Percentiles rank a stretch among this genome's conserved stretches.
Conservation (phyloP, 805 yeast species). For the Jamesozyma piceae region DNA sequence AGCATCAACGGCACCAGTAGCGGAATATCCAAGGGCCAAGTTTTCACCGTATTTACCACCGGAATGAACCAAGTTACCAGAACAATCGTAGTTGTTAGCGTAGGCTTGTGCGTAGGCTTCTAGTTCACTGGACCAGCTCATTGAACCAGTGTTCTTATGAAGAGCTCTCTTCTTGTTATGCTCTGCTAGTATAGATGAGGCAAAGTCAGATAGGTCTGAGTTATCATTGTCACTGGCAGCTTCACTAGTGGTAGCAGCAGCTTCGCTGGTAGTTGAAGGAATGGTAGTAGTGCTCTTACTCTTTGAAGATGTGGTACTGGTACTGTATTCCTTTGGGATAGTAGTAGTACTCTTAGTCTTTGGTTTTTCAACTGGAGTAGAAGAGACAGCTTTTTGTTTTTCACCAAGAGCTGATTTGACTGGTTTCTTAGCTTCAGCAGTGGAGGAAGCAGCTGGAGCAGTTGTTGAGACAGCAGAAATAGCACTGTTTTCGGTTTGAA, state of each 20-base stretch:
- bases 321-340: neutral
- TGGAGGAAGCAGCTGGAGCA: slow-evolving; percentile 6
- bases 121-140: slow-evolving; percentile 42
- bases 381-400: slow-evolving; percentile 6
- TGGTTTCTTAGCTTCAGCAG: slow-evolving; percentile 5
- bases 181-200: slow-evolving; percentile 39
- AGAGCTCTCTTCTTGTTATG: slow-evolving; percentile 52
- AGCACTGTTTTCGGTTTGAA: neutral
- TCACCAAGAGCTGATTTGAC: slow-evolving; percentile 1
- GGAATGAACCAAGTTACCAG: slow-evolving; percentile 56
- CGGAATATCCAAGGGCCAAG: slow-evolving; percentile 53
- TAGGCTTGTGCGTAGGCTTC: slow-evolving; percentile 43
- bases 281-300: slow-evolving; percentile 11
- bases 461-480: slow-evolving; percentile 2
- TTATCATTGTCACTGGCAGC: slow-evolving; percentile 9
- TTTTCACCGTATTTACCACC: slow-evolving; percentile 60
- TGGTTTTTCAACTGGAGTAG: slow-evolving; percentile 15
- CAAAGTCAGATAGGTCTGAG: slow-evolving; percentile 17
- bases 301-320: slow-evolving; percentile 11
- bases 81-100: slow-evolving; percentile 42
- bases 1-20: slow-evolving; percentile 45
- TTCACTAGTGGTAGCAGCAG: slow-evolving; percentile 18
- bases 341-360: slow-evolving; percentile 17
- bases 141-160: slow-evolving; percentile 21
- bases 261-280: neutral